Conservation (phyloP, 1,284 basidiomycete species). For the Wallemia hederae region DNA sequence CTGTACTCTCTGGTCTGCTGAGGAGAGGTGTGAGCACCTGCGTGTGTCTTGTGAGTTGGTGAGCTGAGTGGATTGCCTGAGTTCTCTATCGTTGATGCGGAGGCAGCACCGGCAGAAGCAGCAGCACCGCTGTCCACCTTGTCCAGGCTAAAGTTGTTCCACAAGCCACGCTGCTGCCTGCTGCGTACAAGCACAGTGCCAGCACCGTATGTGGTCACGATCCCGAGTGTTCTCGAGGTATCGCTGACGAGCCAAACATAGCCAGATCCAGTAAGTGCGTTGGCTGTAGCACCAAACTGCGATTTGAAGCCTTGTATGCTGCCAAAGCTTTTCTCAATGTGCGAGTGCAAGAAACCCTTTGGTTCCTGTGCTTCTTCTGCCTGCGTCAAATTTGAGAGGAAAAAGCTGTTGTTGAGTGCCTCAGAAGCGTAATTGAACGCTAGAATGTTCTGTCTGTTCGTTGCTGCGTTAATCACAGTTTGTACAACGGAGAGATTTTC, state of each 20-base stretch:
- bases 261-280: constrained; percentile 46
- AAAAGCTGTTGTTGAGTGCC: constrained; percentile 86
- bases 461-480: constrained; percentile 39
- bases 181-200: constrained; percentile 52
- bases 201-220: constrained; percentile 59
- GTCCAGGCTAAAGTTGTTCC: constrained; percentile 3
- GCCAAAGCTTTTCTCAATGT: constrained; percentile 29
- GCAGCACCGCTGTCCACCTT: background rate
- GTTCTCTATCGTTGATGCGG: background rate
- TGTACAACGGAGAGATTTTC: constrained; percentile 35
- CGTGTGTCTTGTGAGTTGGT: background rate
- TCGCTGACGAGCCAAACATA: constrained; percentile 69
- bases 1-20: background rate
- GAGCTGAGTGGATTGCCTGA: background rate
- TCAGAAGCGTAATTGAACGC: constrained; percentile 77
- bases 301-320: constrained; percentile 41
- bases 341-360: constrained; percentile 13
- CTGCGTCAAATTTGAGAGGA: constrained; percentile 23
- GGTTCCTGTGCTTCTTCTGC: background rate
- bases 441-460: constrained; percentile 28
- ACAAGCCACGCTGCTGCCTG: constrained; percentile 15
- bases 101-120: too few species aligned
- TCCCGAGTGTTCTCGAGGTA: constrained; percentile 28
- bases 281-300: constrained; percentile 39
- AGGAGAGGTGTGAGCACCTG: background rate